phyloP scores from a whole-genome alignment of 2,329 filamentous ascomycete genomes.

The Cercospora janseana region DNA sequence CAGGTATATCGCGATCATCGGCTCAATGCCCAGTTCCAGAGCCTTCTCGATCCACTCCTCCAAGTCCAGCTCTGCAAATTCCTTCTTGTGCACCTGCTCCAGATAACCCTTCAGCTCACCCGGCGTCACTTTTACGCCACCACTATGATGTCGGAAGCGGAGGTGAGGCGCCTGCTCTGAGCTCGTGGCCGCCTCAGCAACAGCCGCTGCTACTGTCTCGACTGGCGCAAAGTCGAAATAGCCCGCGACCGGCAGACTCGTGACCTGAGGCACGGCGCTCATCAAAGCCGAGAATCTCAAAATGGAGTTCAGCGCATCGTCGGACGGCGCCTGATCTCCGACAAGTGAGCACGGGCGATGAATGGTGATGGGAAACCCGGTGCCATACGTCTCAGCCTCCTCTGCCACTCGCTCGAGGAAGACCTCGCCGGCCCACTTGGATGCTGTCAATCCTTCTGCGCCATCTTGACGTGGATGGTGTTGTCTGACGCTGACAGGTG shows the following conservation, averaged over 20 bases:
- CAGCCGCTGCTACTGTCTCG: conserved; percentile 13
- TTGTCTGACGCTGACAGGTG: conserved; percentile 15
- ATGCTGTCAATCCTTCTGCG: conserved; percentile 23
- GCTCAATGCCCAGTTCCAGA: conserved; percentile 18
- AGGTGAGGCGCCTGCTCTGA: conserved; percentile 1
- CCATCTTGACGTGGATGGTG: conserved; percentile 12
- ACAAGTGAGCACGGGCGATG: conserved; percentile 24
- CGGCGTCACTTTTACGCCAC: conserved; percentile 17
- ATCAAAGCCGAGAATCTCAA: conserved; percentile 19
- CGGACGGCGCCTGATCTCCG: conserved; percentile 18
- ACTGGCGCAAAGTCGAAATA: conserved; percentile 22
- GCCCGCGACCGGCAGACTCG: conserved; percentile 11
- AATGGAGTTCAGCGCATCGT: conserved; percentile 22
- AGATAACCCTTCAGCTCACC: conserved; percentile 16
- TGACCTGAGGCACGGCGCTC: conserved; percentile 17
- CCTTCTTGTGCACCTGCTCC: conserved; percentile 12
- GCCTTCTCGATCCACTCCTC: conserved; percentile 22
- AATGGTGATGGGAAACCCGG: conserved; percentile 14
- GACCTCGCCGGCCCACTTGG: conserved; percentile 23
- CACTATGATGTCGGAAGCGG: conserved; percentile 21
- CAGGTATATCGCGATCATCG: conserved; percentile 22
- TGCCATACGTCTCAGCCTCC: neutral
- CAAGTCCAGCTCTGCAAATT: conserved; percentile 20
- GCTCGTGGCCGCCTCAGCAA: neutral
- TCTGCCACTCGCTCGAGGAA: conserved; percentile 15